Evolutionary conservation across 148 eudicot genomes (phyloP).

Genomic region (Hydrangea macrophylla): DNA sequence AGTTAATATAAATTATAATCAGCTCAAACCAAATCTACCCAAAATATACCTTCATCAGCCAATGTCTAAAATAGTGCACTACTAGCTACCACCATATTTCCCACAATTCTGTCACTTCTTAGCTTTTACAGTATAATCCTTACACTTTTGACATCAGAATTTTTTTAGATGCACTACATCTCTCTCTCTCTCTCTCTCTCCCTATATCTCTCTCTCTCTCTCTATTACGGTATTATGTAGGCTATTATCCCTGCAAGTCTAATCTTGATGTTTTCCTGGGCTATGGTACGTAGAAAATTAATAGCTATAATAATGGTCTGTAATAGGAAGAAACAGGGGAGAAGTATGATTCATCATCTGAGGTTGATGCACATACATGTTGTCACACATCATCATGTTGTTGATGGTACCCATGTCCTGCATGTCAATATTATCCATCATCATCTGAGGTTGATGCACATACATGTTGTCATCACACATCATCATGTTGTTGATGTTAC

Average conservation of each 20-base stretch:
- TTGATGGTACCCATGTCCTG: not conserved
- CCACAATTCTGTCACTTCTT: no score
- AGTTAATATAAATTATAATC: no score
- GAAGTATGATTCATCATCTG: constrained; percentile 16
- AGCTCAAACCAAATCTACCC: not conserved
- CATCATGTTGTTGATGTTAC: constrained; percentile 7
- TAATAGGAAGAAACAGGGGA: not conserved
- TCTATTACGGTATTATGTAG: no score
- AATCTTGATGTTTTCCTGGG: no score
- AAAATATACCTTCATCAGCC: not conserved
- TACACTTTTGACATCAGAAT: no score
- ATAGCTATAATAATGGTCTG: not conserved
- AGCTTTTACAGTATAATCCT: no score
- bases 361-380: constrained; percentile 19
- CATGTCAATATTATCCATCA: constrained; percentile 8
- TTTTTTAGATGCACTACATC: no score
- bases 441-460: constrained; percentile 17
- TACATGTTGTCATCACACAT: constrained; percentile 23
- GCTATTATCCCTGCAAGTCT: no score
- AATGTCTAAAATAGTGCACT: not conserved
- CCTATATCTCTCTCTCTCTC: no score
- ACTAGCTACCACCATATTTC: no score
- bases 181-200: no score
- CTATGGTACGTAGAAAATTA: no score
- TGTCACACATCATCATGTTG: constrained; percentile 12